A percentile compares a stretch with the other conserved stretches of the same genome.
These are phyloP conservation scores for Verticillium dahliae DNA, from an alignment of 2,329 filamentous ascomycete species.

Conservation along the genomic window DNA sequence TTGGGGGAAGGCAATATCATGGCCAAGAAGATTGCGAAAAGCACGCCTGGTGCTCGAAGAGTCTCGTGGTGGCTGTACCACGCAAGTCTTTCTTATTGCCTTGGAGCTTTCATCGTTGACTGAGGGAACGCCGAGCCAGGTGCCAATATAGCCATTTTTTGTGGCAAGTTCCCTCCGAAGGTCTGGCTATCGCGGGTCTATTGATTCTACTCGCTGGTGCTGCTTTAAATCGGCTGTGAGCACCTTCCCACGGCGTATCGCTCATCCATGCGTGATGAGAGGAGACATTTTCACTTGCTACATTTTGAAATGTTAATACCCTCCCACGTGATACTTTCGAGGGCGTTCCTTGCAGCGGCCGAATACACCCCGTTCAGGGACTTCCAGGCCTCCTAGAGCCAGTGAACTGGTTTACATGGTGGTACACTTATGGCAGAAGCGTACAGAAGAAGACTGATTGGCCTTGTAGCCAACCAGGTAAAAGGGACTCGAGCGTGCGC, in stretches of 20 bases:
- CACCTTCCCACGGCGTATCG: too few species aligned
- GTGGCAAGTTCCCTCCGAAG: too few species aligned
- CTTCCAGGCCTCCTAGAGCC: neutral
- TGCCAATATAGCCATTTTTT: too few species aligned
- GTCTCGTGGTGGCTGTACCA: conserved; percentile 82
- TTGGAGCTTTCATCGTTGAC: neutral
- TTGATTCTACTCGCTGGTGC: too few species aligned
- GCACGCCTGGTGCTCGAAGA: conserved; percentile 61
- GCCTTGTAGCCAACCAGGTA: too few species aligned
- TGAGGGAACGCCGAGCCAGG: too few species aligned
- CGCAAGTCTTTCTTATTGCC: neutral
- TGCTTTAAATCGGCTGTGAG: too few species aligned
- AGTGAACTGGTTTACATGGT: neutral
- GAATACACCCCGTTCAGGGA: neutral
- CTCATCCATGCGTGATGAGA: too few species aligned
- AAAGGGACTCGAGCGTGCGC: neutral
- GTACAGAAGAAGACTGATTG: neutral
- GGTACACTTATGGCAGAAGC: neutral
- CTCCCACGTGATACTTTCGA: too few species aligned
- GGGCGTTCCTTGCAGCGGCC: neutral
- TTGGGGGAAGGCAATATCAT: conserved; percentile 21
- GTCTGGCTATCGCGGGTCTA: too few species aligned
- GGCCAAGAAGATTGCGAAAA: conserved; percentile 65
- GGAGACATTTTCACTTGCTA: too few species aligned
- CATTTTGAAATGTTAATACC: too few species aligned